These are phyloP conservation scores for Didymella glomerata DNA, from an alignment of 2,329 filamentous ascomycete species.

Conservation along the genomic window DNA sequence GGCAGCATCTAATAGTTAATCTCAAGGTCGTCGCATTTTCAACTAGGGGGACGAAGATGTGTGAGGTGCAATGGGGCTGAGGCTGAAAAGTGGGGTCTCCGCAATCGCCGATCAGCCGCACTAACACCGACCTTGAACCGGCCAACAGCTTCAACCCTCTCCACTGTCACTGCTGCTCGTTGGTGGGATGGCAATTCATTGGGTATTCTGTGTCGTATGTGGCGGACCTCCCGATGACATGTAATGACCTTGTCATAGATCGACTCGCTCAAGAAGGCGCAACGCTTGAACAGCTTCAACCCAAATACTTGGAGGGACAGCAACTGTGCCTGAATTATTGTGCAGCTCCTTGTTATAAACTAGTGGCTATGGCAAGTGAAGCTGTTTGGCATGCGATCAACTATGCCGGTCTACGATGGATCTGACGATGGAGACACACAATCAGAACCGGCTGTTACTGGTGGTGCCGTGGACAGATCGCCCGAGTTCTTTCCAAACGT, in stretches of 20 bases:
- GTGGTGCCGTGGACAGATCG: background rate
- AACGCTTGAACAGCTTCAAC: background rate
- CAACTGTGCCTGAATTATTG: background rate
- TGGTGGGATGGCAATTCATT: background rate
- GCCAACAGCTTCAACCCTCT: background rate
- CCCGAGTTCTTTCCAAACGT: background rate
- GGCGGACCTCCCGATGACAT: background rate
- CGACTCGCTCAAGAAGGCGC: background rate
- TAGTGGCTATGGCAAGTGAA: background rate
- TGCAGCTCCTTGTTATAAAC: background rate
- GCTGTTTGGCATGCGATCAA: background rate
- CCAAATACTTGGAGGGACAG: background rate
- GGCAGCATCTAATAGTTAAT: too few relatives aligned
- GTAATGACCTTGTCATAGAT: background rate
- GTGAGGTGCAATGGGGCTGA: background rate
- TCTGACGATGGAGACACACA: background rate
- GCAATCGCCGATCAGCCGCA: background rate
- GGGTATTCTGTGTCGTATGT: background rate
- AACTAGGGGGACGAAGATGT: background rate
- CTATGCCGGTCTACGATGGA: background rate
- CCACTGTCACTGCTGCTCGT: background rate
- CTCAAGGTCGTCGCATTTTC: too few relatives aligned
- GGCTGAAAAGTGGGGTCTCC: background rate
- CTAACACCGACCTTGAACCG: background rate
- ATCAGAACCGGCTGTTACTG: background rate